Evolutionary conservation across 257 asterid species (phyloP).

Genomic region (Scutellaria galericulata): DNA sequence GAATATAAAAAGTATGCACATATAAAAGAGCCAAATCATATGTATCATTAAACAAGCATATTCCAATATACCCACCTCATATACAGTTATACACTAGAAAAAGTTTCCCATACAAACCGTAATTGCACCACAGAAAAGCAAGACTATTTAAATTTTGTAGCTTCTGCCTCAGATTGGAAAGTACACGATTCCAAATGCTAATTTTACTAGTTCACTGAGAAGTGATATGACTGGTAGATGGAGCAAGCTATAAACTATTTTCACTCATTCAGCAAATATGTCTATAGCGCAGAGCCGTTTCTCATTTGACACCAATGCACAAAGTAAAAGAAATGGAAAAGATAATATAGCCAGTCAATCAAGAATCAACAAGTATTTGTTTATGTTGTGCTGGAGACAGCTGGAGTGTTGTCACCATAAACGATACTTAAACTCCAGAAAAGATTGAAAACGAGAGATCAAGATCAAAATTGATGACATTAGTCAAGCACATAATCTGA

Average conservation of each 20-base stretch:
- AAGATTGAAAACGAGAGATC: not conserved
- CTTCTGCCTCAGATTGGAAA: conserved; percentile 19
- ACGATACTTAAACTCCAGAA: conserved; percentile 16
- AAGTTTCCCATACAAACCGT: not conserved
- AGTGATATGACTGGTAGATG: not conserved
- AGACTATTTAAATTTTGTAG: not conserved
- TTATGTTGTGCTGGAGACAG: not conserved
- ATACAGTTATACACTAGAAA: not conserved
- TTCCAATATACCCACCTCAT: not conserved
- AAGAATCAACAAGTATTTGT: not conserved
- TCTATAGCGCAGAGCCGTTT: not conserved
- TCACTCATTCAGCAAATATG: not conserved
- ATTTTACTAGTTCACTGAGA: not conserved
- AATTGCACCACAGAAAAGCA: conserved; percentile 14
- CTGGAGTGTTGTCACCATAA: not conserved
- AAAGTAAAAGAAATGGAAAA: not conserved
- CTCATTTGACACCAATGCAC: conserved; percentile 18
- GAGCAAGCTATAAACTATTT: conserved; percentile 10
- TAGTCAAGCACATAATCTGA: conserved; percentile 9
- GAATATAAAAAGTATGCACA: conserved; percentile 15
- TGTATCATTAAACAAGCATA: not conserved
- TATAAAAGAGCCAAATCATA: not conserved
- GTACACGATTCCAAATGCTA: conserved; percentile 17
- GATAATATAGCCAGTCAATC: conserved; percentile 7
- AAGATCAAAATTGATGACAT: not conserved